Evolutionary conservation across 2,329 filamentous ascomycete genomes (phyloP), one percentile per base, ranked within the genome.

Genomic region (Aspergillus sp.): DNA sequence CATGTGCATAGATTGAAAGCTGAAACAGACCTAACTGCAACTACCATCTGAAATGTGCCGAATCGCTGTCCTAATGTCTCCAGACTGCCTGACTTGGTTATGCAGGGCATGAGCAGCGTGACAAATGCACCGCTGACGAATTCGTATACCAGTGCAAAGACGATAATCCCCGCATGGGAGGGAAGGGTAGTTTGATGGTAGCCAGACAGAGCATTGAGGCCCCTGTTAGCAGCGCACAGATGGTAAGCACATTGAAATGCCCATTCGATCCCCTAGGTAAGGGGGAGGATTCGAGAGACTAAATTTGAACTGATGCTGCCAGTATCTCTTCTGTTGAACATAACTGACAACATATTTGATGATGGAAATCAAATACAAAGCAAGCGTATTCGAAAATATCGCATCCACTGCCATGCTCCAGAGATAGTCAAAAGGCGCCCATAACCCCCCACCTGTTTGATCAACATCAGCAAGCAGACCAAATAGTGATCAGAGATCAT

Each of bases 21-120:
- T 27, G 13, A 27, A 29, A 48, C 47, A 37, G 46, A 61, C 56
- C 48, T 49, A 27, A 53, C 19, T 8, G 49, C 49, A 11, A 60
- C 51, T 2, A 57, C 47, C 27, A 51, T 35, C 38, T 61, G 54
- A 27, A 54, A 61, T 1, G 63, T 57, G 4, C 65, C 64, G 37
- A 67, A 63, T 19, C 60, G 52, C 40, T 62, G 59, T 1, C 64
- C 66, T 6, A 67, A 42, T 1, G 65, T 58, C 8, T 64, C 53
- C 3, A 66, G 51, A 26, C 45, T 52, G 0, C 61, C 61, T 2
- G 52, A 45, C 19, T 62, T 62, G 8, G 49, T 59, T 2, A 50
- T 56, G 37, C 60, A 63, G 2, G 59, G 60, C 58, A 64, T 62
- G 7, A 62, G 11, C 6, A 63, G 31, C 28, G 43, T 52, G 6